A percentile compares a stretch with the other conserved stretches of the same genome.
Evolutionary conservation across 176 grass and related monocot genomes (phyloP).

Genomic region (Phoenix dactylifera): DNA sequence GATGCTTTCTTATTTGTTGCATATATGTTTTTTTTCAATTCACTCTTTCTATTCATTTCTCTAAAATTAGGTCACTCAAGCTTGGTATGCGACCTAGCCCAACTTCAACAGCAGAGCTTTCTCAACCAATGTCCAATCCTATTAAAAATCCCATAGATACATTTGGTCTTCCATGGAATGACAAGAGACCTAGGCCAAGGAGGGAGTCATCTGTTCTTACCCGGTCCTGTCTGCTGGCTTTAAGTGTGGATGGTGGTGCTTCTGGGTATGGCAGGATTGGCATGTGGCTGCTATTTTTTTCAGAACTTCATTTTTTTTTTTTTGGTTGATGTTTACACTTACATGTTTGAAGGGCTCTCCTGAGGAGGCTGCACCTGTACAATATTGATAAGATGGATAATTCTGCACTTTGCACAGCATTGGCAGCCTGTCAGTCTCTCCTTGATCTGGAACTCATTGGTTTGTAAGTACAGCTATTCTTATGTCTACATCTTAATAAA

Average conservation of each 20-base stretch:
- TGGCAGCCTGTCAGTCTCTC: constrained; percentile 18
- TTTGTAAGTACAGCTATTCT: constrained; percentile 18
- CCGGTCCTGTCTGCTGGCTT: constrained; percentile 28
- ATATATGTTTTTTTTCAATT: background rate
- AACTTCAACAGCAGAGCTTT: constrained; percentile 13
- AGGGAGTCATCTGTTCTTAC: constrained; percentile 28
- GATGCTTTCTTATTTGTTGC: no score
- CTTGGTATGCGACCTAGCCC: constrained; percentile 15
- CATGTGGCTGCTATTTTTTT: background rate
- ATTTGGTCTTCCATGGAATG: constrained; percentile 6
- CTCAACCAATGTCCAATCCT: background rate
- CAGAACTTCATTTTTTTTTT: background rate
- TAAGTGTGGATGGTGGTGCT: constrained; percentile 26
- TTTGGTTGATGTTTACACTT: background rate
- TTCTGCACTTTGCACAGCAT: constrained; percentile 11
- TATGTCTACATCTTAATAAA: background rate
- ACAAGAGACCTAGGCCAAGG: constrained; percentile 13
- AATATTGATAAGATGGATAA: constrained; percentile 27
- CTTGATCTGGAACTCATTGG: constrained; percentile 31
- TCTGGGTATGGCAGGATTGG: constrained; percentile 20
- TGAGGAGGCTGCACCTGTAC: constrained; percentile 23
- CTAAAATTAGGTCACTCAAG: constrained; percentile 33
- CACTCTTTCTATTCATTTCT: background rate
- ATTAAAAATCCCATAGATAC: constrained; percentile 5
- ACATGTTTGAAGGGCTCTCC: constrained; percentile 15